Conservation (phyloP, 768 basidiomycete species). For the Agaricus sinodeliciosus region DNA sequence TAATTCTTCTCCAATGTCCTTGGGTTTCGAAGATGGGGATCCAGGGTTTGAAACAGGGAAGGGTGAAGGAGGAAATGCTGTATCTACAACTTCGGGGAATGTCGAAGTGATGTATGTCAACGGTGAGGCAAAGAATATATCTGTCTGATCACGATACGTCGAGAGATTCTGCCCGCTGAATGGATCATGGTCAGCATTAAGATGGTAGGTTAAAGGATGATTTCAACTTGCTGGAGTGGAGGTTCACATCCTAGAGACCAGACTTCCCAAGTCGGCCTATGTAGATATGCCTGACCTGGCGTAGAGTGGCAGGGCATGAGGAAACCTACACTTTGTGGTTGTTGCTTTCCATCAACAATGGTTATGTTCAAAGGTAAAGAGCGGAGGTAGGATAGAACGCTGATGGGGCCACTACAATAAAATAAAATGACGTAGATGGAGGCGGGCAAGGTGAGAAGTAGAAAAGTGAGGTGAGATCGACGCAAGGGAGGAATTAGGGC, state of each 20-base stretch:
- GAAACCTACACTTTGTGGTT: slow-evolving; percentile 51
- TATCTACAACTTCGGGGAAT: slow-evolving; percentile 62
- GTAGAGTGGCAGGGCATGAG: slow-evolving; percentile 97
- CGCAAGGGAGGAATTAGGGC: slow-evolving; percentile 25
- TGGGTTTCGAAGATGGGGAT: slow-evolving; percentile 18
- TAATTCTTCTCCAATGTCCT: slow-evolving; percentile 8
- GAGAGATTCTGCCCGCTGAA: slow-evolving; percentile 42
- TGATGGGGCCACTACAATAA: slow-evolving; percentile 77
- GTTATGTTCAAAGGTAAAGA: slow-evolving; percentile 43
- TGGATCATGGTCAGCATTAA: slow-evolving; percentile 10
- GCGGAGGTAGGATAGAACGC: slow-evolving; percentile 64
- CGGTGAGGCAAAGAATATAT: slow-evolving; percentile 74
- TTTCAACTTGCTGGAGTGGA: slow-evolving; percentile 62
- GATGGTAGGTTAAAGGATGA: not conserved
- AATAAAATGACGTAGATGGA: slow-evolving; percentile 66
- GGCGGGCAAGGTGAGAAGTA: slow-evolving; percentile 52
- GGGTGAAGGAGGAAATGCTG: slow-evolving; percentile 58
- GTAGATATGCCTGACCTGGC: slow-evolving; percentile 86
- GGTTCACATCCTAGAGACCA: slow-evolving; percentile 96
- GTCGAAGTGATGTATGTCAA: slow-evolving; percentile 52
- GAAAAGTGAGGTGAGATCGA: slow-evolving; percentile 27
- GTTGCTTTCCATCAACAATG: slow-evolving; percentile 15
- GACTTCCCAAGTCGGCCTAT: slow-evolving; percentile 51
- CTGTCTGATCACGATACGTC: slow-evolving; percentile 74
- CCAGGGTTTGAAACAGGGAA: slow-evolving; percentile 49